Percentiles rank a stretch among this genome's conserved stretches.
phyloP scores from a whole-genome alignment of 78 protist genomes.

The Dictyostelium purpureum region DNA sequence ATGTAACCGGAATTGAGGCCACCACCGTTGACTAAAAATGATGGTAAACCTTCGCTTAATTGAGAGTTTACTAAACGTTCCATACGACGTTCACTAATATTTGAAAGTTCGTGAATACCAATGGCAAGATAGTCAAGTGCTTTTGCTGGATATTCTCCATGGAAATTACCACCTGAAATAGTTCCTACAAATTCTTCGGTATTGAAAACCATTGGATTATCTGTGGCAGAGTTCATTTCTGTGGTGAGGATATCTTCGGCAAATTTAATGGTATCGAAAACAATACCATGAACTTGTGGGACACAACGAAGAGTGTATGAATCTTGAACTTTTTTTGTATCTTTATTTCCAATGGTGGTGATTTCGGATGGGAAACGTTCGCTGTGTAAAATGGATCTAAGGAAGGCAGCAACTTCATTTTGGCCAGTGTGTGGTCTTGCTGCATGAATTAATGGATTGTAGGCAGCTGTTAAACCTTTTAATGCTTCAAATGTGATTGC shows the following conservation, averaged over 20 bases:
- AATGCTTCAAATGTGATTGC: conserved; percentile 93
- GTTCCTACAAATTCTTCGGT: conserved; percentile 39
- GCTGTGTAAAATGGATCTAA: conserved; percentile 72
- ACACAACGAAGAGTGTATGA: conserved; percentile 93
- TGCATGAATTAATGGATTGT: conserved; percentile 83
- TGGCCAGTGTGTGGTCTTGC: conserved; percentile 92
- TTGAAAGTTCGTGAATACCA: conserved; percentile 89
- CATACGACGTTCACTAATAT: conserved; percentile 89
- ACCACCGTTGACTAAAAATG: conserved; percentile 85
- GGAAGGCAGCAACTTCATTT: conserved; percentile 54
- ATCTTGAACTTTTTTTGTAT: conserved; percentile 93
- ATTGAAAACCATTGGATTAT: conserved; percentile 95
- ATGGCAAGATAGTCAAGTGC: conserved; percentile 91
- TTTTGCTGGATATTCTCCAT: conserved; percentile 94
- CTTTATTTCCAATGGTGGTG: conserved; percentile 9
- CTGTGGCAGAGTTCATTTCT: conserved; percentile 95
- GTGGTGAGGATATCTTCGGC: conserved; percentile 82
- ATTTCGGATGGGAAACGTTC: conserved; percentile 76
- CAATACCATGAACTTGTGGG: conserved; percentile 93
- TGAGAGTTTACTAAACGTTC: conserved; percentile 88
- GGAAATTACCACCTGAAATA: conserved; percentile 95
- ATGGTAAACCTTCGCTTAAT: conserved; percentile 87
- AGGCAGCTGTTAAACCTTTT: conserved; percentile 78
- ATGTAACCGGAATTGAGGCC: conserved; percentile 94
- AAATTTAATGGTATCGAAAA: conserved; percentile 85